Conservation (phyloP, 805 yeast species). For the Teunomyces kruisii region DNA sequence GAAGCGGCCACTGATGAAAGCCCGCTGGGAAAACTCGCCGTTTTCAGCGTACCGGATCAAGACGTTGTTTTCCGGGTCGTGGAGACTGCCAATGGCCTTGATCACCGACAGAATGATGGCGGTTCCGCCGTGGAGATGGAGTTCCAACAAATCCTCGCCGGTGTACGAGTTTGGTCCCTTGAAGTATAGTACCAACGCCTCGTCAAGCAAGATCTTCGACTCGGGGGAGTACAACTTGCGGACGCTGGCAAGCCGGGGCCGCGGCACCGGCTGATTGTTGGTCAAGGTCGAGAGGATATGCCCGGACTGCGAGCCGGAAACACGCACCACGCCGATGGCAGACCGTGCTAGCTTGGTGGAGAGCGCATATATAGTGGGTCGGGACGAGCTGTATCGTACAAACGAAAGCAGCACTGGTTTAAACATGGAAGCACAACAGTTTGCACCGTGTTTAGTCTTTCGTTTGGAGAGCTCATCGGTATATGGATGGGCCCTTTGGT, state of each 20-base stretch:
- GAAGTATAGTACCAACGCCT: conserved; percentile 71
- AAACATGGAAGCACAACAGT: conserved; percentile 1
- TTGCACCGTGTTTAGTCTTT: too few species aligned
- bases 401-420: neutral
- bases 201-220: conserved; percentile 56
- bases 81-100: conserved; percentile 55
- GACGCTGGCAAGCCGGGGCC: conserved; percentile 56
- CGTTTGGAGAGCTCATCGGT: too few species aligned
- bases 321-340: conserved; percentile 82
- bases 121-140: conserved; percentile 93
- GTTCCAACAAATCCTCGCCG: conserved; percentile 86
- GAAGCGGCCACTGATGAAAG: conserved; percentile 77
- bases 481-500: too few species aligned
- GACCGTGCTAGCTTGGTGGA: conserved; percentile 81
- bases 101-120: conserved; percentile 77
- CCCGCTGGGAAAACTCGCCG: conserved; percentile 89
- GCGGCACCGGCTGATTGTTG: conserved; percentile 31
- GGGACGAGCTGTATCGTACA: neutral
- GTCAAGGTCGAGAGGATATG: conserved; percentile 51
- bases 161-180: conserved; percentile 78
- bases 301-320: conserved; percentile 69
- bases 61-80: conserved; percentile 40
- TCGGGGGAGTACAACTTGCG: conserved; percentile 52
- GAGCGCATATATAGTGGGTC: conserved; percentile 84
- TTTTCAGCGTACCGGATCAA: conserved; percentile 79